Conservation (phyloP, 169 alveolate species). For the Eimeria praecox region DNA sequence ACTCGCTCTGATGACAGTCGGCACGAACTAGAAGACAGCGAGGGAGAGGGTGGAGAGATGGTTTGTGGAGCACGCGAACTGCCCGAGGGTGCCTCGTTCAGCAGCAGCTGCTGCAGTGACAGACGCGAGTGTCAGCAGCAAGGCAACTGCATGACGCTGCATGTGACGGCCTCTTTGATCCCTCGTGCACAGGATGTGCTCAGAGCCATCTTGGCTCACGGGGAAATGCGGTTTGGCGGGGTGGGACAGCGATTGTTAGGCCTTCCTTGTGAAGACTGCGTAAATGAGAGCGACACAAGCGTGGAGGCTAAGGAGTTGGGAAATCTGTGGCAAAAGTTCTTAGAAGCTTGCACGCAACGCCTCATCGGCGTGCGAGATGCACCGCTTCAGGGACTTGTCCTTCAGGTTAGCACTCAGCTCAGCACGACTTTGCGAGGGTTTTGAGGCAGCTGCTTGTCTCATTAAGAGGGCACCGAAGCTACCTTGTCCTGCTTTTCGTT, state of each 20-base stretch:
- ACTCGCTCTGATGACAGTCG: constrained; percentile 11
- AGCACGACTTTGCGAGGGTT: not conserved
- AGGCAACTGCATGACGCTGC: not conserved
- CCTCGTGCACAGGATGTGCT: constrained; percentile 72
- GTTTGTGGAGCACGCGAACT: not conserved
- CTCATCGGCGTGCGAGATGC: constrained; percentile 53
- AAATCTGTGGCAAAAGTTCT: not conserved
- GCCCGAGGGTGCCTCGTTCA: not conserved
- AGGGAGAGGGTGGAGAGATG: not conserved
- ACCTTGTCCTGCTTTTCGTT: not conserved
- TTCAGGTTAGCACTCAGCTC: constrained; percentile 19
- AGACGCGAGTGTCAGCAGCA: not conserved
- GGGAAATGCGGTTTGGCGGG: constrained; percentile 23
- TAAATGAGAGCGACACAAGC: not conserved
- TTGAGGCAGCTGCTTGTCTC: not conserved
- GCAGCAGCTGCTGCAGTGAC: not conserved
- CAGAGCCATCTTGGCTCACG: constrained; percentile 45
- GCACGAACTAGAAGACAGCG: not conserved
- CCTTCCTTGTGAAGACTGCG: not conserved
- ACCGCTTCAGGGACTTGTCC: constrained; percentile 44
- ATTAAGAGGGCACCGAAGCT: not conserved
- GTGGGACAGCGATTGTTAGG: constrained; percentile 39
- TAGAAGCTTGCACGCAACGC: constrained; percentile 53
- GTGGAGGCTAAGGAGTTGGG: not conserved
- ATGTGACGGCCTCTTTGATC: not conserved